Evolutionary conservation across 306 rosid genomes (phyloP).

Genomic region (Canavalia gladiata): DNA sequence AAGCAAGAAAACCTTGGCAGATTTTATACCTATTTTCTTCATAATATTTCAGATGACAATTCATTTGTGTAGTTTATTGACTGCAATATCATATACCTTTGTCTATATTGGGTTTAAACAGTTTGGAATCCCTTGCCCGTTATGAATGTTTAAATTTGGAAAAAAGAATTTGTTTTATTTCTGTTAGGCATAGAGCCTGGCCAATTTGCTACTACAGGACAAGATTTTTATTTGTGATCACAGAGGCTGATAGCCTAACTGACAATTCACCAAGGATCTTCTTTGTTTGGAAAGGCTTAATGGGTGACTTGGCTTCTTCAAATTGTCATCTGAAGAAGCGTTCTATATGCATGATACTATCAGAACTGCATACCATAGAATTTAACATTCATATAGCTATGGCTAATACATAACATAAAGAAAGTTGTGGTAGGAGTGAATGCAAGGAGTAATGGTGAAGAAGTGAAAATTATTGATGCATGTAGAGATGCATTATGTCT

Average conservation of each 20-base stretch:
- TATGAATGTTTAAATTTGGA: neutral
- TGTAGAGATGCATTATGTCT: constrained; percentile 26
- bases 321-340: neutral
- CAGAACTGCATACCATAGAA: neutral
- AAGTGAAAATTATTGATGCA: constrained; percentile 15
- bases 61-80: neutral
- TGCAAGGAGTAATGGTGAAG: neutral
- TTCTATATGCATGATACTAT: neutral
- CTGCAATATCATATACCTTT: constrained; percentile 15
- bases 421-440: constrained; percentile 9
- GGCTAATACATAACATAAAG: neutral
- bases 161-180: neutral
- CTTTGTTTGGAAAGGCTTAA: neutral
- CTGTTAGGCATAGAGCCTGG: neutral
- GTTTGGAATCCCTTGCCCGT: neutral
- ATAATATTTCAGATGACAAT: neutral
- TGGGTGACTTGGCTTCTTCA: neutral
- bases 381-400: neutral
- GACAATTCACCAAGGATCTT: too few species aligned
- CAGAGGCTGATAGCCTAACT: neutral
- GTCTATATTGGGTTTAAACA: neutral
- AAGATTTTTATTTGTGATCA: neutral
- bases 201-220: neutral
- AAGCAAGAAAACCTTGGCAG: neutral
- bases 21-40: constrained; percentile 3